Base-by-base conservation (phyloP, 108 stramenopile species). In the Tribonema minus region DNA sequence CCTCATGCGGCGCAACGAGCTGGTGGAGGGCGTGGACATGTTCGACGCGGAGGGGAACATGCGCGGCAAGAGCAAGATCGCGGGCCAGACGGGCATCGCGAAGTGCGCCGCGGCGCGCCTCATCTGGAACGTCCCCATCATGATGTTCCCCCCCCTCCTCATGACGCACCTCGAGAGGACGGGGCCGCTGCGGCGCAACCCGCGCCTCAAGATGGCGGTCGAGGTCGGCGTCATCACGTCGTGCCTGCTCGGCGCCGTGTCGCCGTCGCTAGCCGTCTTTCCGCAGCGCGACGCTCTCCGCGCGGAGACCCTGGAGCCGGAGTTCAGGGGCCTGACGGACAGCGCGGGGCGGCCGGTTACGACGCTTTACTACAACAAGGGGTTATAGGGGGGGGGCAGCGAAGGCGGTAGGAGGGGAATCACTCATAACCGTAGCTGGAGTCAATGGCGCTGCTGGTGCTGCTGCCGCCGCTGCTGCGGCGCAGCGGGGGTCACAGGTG, bases 1-100 rank as follows among this genome's bases (percentile, higher is more conserved):
- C 27, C 72, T 85, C 28, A 87, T 87, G 87, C 79, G 87, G 6
- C 83, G 86, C 39, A 80, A 84, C 62, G 86, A 87, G 67, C 70
- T 84, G 54, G 37, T 72, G 37, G 69, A 83, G 6, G 87, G 87
- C 1, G 84, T 87, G 5, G 68, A 80, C 26, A 70, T 87, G 23
- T 68, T 76, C 31, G 83, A 77, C 35, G 78, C 63, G 37, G 80
- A 82, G 32, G 86, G 87, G 3, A 37, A 78, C 36, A 71, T 61
- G 29, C 29, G 72, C 33, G 85, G 85, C 12, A 76, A 81, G 75
- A 84, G 83, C 68, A 64, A 20, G 31, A 27, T 65, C 64, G 85
- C 85, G 0, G 85, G 76, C 27, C 46, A 76, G 76, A 38, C 35
- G 39, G 83, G 64, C 37, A 37, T 85, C 38, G 3, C 36, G 39